Conservation (phyloP, 2,329 filamentous ascomycete species). For the Claviceps pazoutovae region DNA sequence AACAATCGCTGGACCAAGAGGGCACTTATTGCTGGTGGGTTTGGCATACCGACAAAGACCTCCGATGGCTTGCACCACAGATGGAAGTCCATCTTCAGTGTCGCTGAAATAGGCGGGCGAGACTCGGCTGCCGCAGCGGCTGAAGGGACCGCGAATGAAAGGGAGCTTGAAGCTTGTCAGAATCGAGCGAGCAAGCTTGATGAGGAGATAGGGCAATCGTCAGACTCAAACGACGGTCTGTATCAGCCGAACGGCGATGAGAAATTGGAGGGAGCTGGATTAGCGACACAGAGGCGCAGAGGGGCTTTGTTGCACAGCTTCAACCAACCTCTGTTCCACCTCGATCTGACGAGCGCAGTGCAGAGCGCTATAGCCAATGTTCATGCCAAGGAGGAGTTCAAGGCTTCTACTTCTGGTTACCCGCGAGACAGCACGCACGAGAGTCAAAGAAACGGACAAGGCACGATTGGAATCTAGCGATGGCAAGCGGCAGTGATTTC, state of each 20-base stretch:
- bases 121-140: constrained; percentile 56
- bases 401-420: not conserved
- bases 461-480: not conserved
- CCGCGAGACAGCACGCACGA: not conserved
- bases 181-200: constrained; percentile 10
- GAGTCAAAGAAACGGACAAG: not conserved
- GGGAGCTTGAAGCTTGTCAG: constrained; percentile 3
- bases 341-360: constrained; percentile 78
- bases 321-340: constrained; percentile 84
- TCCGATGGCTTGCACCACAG: constrained; percentile 38
- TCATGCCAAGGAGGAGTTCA: constrained; percentile 34
- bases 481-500: not conserved
- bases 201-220: constrained; percentile 24
- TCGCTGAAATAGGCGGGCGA: constrained; percentile 68
- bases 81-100: constrained; percentile 93
- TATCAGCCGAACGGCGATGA: constrained; percentile 20
- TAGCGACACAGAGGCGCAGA: constrained; percentile 25
- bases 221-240: constrained; percentile 1
- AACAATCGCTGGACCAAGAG: constrained; percentile 87
- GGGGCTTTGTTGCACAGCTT: constrained; percentile 66
- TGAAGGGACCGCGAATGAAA: constrained; percentile 47
- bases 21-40: constrained; percentile 73
- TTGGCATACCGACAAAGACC: constrained; percentile 59
- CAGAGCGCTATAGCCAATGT: constrained; percentile 77
- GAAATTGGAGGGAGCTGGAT: constrained; percentile 18